Base-by-base conservation (phyloP, 768 basidiomycete genomes). In the Pisolithus orientalis region DNA sequence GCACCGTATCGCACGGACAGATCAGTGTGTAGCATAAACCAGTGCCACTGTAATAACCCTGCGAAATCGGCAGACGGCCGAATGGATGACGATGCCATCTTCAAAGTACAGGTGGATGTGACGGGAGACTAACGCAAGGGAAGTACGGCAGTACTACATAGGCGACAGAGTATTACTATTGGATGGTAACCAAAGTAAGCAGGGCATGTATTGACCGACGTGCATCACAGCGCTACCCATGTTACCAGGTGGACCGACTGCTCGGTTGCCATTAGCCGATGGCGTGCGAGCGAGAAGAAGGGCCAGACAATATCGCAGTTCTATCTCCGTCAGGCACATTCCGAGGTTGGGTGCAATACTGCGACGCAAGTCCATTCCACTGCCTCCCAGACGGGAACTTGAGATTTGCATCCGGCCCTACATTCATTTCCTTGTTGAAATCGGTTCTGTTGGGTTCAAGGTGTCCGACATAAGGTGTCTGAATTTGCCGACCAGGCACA, bases 261-360 rank as follows among this genome's bases (percentile, higher is more conserved):
- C 70, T 42, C 80, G 77, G n/a, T 72, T 73, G 5, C 83, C 82
- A 58, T 80, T 82, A 17, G 78, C 75, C 0, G 83, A 84, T 3
- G 82, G 78, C 10, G 76, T 75, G 24, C 82, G 75, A 16, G 59
- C 59, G 24, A 75, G 75, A 3, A 74, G 70, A 16, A 14, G 75
- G 76, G 56, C 68, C 25, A 6, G 68, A 66, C 28, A 62, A 65
- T 54, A 66, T 66, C 1, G 72, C 58, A 25, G 8, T 29, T 13
- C 27, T 38, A 27, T 49, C 62, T 68, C 57, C 53, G 29, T 67
- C 69, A 45, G 56, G 61, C 14, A 58, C 57, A 47, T 62, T 40
- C 55, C 53, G 28, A 70, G 49, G 11, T 59, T 57, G 7, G 62
- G 39, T 0, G 62, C 47, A 2, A 21, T 2, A 21, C 46, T 63